Base-by-base conservation (phyloP, 2,329 filamentous ascomycete genomes). In the Penicillium palitans region DNA sequence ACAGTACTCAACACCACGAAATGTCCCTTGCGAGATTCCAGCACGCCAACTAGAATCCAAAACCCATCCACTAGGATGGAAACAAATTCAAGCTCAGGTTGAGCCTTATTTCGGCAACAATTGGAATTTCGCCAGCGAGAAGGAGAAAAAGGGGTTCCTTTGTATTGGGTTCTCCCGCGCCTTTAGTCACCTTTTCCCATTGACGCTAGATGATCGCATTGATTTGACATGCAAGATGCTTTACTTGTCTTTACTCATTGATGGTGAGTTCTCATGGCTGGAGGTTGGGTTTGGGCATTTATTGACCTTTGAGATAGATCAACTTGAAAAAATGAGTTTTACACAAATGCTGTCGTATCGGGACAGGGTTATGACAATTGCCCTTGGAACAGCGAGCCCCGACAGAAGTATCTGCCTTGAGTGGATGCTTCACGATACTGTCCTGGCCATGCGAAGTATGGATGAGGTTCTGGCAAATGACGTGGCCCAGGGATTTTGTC, bases 251-350 rank as follows among this genome's bases (percentile, higher is more conserved):
- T 29, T 65, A 7, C 41, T 66, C 13, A 61, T 65, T 42, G 64
- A 66, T 44, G 62, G 62, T 66, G n/a, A 35, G 62, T 47, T 0
- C 4, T 15, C 2, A 17, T 17, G 17, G 9, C 9, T 1, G 6
- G 4, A 12, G 27, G 7, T 25, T 21, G 9, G 19, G 2, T 3
- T 24, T 29, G 7, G 6, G n/a, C 17, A 24, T 15, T 39, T 40
- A 24, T 48, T 64, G 25, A 65, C 40, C 2, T 13, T 9, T 2
- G 10, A 44, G 19, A 24, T 42, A 65, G 62, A 66, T 24, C 62
- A 66, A 49, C 46, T 66, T 39, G 62, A 65, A 13, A 65, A 62
- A 45, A 63, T 66, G 64, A 57, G 52, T n/a, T 39, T 59, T 24
- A 27, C 52, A 17, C 57, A 62, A 31, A 58, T 66, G 57, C 21